Evolutionary conservation across 192 early-diverging fungal species (phyloP).

Genomic region (Mortierella alpina): DNA sequence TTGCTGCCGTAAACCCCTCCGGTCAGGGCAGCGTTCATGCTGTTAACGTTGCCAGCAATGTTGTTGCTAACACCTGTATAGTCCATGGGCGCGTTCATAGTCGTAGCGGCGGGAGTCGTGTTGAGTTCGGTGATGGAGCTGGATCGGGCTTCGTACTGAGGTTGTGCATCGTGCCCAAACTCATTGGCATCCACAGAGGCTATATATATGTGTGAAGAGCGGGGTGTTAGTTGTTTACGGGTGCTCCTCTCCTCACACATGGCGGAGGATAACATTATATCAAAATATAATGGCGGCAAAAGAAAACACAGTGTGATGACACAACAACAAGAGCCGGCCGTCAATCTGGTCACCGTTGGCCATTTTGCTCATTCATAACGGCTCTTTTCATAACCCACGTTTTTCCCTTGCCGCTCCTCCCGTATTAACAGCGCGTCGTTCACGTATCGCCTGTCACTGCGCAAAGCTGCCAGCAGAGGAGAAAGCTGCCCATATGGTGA

Average conservation of each 20-base stretch:
- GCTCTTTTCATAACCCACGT: too few species aligned
- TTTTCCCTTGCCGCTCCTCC: too few species aligned
- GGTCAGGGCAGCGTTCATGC: background rate
- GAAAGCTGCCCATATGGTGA: too few species aligned
- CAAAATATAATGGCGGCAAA: constrained; percentile 20
- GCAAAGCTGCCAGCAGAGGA: too few species aligned
- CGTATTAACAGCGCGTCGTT: too few species aligned
- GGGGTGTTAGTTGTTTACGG: background rate
- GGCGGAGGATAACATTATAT: background rate
- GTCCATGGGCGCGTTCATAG: constrained; percentile 7
- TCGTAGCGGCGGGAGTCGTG: background rate
- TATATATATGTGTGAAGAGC: background rate
- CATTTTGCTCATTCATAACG: too few species aligned
- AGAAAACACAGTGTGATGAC: background rate
- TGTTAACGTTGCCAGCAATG: background rate
- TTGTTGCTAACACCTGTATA: background rate
- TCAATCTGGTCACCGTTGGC: too few species aligned
- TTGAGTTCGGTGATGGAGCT: background rate
- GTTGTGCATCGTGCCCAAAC: constrained; percentile 30
- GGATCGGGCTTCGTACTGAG: constrained; percentile 13
- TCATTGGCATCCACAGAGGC: constrained; percentile 20
- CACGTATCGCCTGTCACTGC: too few species aligned
- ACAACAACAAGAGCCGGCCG: too few species aligned
- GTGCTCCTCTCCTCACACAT: background rate
- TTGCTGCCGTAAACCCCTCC: too few species aligned